These are phyloP conservation scores for Dillenia suffruticosa DNA, from an alignment of 164 flowering plant species.

Conservation along the genomic window DNA sequence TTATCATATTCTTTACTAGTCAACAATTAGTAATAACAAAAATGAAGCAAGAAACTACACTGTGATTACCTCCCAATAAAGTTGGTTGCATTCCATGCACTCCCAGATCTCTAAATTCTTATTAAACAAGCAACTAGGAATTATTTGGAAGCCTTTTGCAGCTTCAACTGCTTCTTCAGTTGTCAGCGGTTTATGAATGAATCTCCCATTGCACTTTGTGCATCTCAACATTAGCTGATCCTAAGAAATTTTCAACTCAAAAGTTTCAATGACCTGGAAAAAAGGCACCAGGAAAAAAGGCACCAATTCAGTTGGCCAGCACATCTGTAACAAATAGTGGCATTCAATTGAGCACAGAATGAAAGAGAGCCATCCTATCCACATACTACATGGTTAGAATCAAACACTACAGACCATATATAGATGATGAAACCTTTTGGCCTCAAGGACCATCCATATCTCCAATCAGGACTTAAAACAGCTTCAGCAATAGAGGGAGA, in stretches of 20 bases:
- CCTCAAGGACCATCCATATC: no score
- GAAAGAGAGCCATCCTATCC: no score
- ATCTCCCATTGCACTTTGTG: constrained; percentile 91
- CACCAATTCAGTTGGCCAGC: no score
- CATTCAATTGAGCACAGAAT: no score
- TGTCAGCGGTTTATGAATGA: constrained; percentile 78
- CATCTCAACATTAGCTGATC: constrained; percentile 93
- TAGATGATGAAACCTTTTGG: no score
- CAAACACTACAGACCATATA: no score
- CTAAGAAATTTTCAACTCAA: constrained; percentile 66
- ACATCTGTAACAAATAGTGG: no score
- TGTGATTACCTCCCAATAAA: constrained; percentile 88
- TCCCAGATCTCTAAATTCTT: constrained; percentile 91
- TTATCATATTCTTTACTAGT: not conserved
- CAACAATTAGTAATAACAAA: not conserved
- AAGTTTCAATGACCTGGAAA: constrained; percentile 74
- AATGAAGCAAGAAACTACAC: not conserved
- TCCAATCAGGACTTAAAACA: no score
- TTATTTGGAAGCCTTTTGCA: constrained; percentile 89
- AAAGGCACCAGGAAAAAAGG: constrained; percentile 44
- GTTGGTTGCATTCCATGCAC: constrained; percentile 84
- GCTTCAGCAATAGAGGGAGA: no score
- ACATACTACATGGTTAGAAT: no score
- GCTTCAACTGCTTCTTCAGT: constrained; percentile 90
- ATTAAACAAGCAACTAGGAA: constrained; percentile 77